These are phyloP conservation scores for Cyberlindnera amylophila DNA, from an alignment of 805 yeast genomes.

Conservation along the genomic window DNA sequence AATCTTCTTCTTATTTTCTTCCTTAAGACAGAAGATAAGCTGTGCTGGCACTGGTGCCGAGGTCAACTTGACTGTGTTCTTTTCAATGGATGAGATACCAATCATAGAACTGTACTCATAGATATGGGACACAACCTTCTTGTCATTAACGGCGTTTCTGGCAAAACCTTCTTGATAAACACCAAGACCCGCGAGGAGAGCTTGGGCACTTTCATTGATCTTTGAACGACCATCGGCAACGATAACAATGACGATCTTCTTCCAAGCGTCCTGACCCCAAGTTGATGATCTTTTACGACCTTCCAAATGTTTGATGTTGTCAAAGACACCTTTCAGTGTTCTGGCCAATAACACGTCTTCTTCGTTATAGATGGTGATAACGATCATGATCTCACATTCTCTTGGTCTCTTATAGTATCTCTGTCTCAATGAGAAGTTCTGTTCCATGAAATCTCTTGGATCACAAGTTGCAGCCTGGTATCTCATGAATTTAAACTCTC, in stretches of 20 bases:
- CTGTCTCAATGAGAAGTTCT: constrained; percentile 79
- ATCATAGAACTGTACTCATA: constrained; percentile 93
- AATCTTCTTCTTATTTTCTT: constrained; percentile 82
- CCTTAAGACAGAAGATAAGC: constrained; percentile 84
- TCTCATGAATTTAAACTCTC: constrained; percentile 80
- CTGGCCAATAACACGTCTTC: constrained; percentile 76
- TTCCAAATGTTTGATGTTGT: constrained; percentile 73
- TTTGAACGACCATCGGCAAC: constrained; percentile 91
- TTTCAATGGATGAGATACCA: constrained; percentile 67
- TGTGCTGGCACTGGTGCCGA: constrained; percentile 80
- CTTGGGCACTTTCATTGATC: constrained; percentile 73
- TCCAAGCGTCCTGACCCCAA: constrained; percentile 98
- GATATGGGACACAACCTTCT: constrained; percentile 78
- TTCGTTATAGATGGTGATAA: constrained; percentile 88
- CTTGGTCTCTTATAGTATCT: constrained; percentile 73
- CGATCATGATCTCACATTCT: constrained; percentile 79
- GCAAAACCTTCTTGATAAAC: constrained; percentile 96
- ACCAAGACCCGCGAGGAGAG: constrained; percentile 81
- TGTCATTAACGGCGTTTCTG: constrained; percentile 80
- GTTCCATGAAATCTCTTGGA: constrained; percentile 61
- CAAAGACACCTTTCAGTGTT: constrained; percentile 87
- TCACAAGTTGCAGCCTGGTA: constrained; percentile 94
- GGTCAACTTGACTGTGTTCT: constrained; percentile 61
- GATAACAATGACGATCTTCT: constrained; percentile 82
- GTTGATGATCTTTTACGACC: constrained; percentile 60